A percentile compares a stretch with the other conserved stretches of the same genome.
Evolutionary conservation across 164 flowering plant genomes (phyloP).

Genomic region (Berberis thunbergii): DNA sequence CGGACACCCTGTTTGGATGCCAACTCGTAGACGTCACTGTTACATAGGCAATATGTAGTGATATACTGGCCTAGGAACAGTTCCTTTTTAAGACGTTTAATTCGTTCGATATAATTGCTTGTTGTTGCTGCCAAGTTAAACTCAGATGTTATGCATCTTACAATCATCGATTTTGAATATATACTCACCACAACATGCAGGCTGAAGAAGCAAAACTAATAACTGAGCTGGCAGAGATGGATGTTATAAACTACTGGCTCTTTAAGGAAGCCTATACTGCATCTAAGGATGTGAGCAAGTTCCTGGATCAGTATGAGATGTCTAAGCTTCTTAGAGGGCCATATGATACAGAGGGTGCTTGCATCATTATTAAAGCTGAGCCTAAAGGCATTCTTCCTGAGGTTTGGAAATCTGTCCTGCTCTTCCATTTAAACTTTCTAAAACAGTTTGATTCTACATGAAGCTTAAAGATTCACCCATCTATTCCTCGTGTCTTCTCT

Average conservation of each 20-base stretch:
- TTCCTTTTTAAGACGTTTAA: too few species aligned
- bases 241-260: conserved; percentile 52
- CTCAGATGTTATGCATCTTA: too few species aligned
- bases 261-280: conserved; percentile 75
- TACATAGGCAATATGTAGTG: too few species aligned
- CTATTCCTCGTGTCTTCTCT: too few species aligned
- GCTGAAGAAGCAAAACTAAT: conserved; percentile 88
- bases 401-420: conserved; percentile 29
- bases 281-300: conserved; percentile 55
- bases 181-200: conserved; percentile 26
- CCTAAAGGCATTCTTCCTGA: conserved; percentile 32
- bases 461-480: too few species aligned
- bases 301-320: conserved; percentile 71
- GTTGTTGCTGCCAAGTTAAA: too few species aligned
- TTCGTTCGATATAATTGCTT: too few species aligned
- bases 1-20: too few species aligned
- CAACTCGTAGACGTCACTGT: too few species aligned
- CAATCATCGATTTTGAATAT: too few species aligned
- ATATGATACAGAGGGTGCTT: conserved; percentile 80
- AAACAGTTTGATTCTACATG: background rate
- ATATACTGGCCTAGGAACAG: too few species aligned
- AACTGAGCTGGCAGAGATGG: conserved; percentile 59
- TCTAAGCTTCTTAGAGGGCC: conserved; percentile 66
- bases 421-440: conserved; percentile 2
- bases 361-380: conserved; percentile 49